Conservation (phyloP, 257 asterid species). For the Solanum virginianum region DNA sequence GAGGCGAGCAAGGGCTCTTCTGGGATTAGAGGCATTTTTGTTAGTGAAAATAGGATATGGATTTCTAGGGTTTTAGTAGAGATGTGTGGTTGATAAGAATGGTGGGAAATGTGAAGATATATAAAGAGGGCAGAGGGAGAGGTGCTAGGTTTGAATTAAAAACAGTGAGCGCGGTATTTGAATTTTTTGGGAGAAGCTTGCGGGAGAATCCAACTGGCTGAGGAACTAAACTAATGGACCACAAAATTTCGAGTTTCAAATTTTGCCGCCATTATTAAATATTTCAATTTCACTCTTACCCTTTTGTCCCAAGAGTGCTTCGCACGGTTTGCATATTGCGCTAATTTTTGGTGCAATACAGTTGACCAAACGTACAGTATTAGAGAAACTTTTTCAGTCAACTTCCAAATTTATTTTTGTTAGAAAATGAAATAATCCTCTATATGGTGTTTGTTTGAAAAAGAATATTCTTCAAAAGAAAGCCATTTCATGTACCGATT, state of each 20-base stretch:
- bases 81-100: neutral
- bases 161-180: conserved; percentile 23
- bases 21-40: conserved; percentile 59
- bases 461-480: neutral
- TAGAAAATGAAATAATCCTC: neutral
- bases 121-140: neutral
- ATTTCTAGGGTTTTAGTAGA: neutral
- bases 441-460: neutral
- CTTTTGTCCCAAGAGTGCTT: neutral
- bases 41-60: neutral
- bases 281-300: neutral
- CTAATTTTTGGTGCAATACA: neutral
- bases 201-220: conserved; percentile 19
- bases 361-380: neutral
- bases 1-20: conserved; percentile 81
- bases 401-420: no score
- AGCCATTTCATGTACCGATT: neutral
- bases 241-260: neutral
- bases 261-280: neutral
- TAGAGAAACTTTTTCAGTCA: neutral
- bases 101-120: neutral
- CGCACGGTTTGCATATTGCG: neutral
- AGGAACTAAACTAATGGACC: neutral
- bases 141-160: neutral
- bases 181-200: conserved; percentile 37